Evolutionary conservation across 345 rosid species (phyloP).

Genomic region (Salix exigua): DNA sequence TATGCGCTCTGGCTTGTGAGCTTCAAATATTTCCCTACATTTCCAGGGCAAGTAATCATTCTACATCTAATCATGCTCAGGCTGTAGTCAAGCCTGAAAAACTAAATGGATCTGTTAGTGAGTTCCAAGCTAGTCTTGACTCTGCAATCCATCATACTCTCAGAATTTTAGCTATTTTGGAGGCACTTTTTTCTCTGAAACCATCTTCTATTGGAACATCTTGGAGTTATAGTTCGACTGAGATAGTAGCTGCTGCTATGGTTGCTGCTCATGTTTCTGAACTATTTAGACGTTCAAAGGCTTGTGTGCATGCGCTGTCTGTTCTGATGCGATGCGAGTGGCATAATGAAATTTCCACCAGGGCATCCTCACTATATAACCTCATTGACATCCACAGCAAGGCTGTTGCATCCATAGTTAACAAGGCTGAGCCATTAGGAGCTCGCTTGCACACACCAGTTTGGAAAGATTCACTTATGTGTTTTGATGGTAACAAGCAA

Average conservation of each 20-base stretch:
- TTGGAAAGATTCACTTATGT: constrained; percentile 50
- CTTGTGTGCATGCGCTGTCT: constrained; percentile 81
- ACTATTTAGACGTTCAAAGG: constrained; percentile 81
- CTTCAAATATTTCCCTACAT: constrained; percentile 82
- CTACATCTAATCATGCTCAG: constrained; percentile 33
- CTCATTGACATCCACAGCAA: constrained; percentile 94
- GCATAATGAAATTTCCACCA: constrained; percentile 71
- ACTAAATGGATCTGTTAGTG: constrained; percentile 54
- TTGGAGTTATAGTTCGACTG: constrained; percentile 92
- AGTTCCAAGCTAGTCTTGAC: constrained; percentile 54
- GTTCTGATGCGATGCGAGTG: constrained; percentile 85
- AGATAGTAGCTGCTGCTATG: constrained; percentile 99
- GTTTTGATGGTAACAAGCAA: constrained; percentile 42
- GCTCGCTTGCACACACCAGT: constrained; percentile 60
- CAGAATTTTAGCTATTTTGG: constrained; percentile 80
- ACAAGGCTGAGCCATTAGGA: constrained; percentile 92
- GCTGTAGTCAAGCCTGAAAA: constrained; percentile 46
- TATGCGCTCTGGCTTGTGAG: constrained; percentile 96
- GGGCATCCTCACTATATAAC: constrained; percentile 84
- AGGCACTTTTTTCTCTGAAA: constrained; percentile 89
- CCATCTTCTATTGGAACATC: constrained; percentile 91
- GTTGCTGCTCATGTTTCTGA: constrained; percentile 98
- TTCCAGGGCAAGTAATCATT: constrained; percentile 50
- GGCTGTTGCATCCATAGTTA: constrained; percentile 85
- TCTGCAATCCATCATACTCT: constrained; percentile 85